These are phyloP conservation scores for Westerdykella aurantiaca DNA, from an alignment of 2,329 filamentous ascomycete species.

Conservation along the genomic window DNA sequence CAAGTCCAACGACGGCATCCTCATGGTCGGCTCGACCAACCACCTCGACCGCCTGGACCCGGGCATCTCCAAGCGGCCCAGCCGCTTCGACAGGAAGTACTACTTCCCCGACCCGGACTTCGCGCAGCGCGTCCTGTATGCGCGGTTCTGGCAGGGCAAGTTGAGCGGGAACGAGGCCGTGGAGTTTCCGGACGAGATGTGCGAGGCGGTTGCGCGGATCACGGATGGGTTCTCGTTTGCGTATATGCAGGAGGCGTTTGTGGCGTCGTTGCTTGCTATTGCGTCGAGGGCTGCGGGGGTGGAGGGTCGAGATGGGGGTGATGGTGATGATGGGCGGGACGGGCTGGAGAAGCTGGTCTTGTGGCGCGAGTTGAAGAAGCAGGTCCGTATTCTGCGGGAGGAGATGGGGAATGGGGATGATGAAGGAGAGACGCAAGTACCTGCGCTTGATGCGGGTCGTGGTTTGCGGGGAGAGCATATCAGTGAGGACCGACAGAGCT, in stretches of 20 bases:
- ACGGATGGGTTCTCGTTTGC: slow-evolving; percentile 44
- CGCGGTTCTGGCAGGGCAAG: slow-evolving; percentile 42
- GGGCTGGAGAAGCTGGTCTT: slow-evolving; percentile 36
- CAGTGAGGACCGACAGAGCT: too few relatives aligned
- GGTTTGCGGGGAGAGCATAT: too few relatives aligned
- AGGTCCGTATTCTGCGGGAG: slow-evolving; percentile 39
- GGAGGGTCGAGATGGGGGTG: slow-evolving; percentile 9
- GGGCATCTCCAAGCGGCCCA: slow-evolving; percentile 49
- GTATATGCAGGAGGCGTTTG: slow-evolving; percentile 43
- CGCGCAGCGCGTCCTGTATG: slow-evolving; percentile 39
- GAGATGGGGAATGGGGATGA: slow-evolving; percentile 28
- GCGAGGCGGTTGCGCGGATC: slow-evolving; percentile 37
- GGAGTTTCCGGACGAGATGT: slow-evolving; percentile 40
- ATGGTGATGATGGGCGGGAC: slow-evolving; percentile 5
- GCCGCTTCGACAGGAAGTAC: slow-evolving; percentile 46
- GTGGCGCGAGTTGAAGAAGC: slow-evolving; percentile 40
- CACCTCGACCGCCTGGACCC: slow-evolving; percentile 61
- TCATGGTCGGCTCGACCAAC: slow-evolving; percentile 63
- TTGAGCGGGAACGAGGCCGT: slow-evolving; percentile 33
- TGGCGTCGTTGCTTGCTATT: slow-evolving; percentile 37
- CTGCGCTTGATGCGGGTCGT: too few relatives aligned
- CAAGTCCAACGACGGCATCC: slow-evolving; percentile 63
- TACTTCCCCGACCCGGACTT: slow-evolving; percentile 39
- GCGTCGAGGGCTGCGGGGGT: slow-evolving; percentile 11
- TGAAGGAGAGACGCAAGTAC: too few relatives aligned